Evolutionary conservation across 495 filamentous ascomycete species (phyloP), one percentile per base, ranked within the genome.

Genomic region (Penicillium goetzii): DNA sequence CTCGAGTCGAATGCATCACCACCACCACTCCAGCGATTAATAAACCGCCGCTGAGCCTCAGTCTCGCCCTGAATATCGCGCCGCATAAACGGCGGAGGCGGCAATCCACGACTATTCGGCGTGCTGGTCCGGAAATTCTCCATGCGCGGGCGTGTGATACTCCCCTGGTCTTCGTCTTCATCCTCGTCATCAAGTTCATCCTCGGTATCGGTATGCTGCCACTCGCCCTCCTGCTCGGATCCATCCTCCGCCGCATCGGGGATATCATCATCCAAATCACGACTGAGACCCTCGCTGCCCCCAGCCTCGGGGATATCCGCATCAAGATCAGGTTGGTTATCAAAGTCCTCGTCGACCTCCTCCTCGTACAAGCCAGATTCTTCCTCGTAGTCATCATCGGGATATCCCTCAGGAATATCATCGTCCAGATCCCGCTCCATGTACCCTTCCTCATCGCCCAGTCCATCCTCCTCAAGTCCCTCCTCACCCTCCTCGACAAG

Each of bases 121-220:
- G 75, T 77, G 62, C 78, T 81, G n/a, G 73, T 76, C 23, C 76
- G 73, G 59, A 77, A 72, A 50, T 71, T 71, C 50, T 74, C 67
- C 5, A 33, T n/a, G 26, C 50, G 50, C 15, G 50, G 50, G 14
- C 15, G 50, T 32, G 12, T 53, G 3, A 53, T 33, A 33, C 50
- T 53, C 30, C 50, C 50, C 14, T 72, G 66, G 17, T 73, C 67
- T 3, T 78, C 77, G 12, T 78, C 71, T 11, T 78, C 74, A 26
- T 76, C 72, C 6, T 78, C 74, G 28, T 81, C 81, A 33, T 84
- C 84, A 23, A 90, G 74, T 59, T 88, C 86, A n/a, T 82, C 84
- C 65, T 94, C 91, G 8, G 90, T 92, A 76, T 96, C 92, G 23
- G 92, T 96, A 68, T 96, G 92, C 62, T 83, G 80, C 80, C 80